Base-by-base conservation (phyloP, 2,329 filamentous ascomycete species). In the Sporothrix dimorphospora region DNA sequence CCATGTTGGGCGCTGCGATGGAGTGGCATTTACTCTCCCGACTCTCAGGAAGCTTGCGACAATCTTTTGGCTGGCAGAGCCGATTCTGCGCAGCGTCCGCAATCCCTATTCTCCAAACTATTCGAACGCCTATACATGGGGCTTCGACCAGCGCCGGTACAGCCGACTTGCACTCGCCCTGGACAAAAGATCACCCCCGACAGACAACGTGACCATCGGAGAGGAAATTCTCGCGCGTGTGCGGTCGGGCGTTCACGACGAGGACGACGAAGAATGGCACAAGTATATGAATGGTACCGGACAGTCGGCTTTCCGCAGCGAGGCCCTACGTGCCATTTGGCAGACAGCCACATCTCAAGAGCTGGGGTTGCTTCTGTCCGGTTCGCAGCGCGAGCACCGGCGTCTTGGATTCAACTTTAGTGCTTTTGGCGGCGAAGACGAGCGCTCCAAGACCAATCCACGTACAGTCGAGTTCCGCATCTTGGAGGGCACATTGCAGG, bases 371-470 rank as follows among this genome's bases (percentile, higher is more conserved):
- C 75, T 83, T 34, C 77, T 83, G 14, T 81, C 81, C 1, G 81
- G 81, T 0, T 72, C 76, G 0, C 76, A 76, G 42, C 77, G 75
- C 45, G 77, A 77, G 70, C 79, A 80, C 74, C 78, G 80, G 0
- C 79, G 81, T 5, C 79, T 83, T 3, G 81, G 82, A 1, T 82
- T 82, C 77, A 83, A 83, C 75, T 83, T 83, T 63, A 81, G 81
- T 72, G 78, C 80, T 0, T 81, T 82, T 59, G 80, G 79, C 1
- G 74, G 77, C 38, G 81, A 82, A 63, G 80, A 81, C 71, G 80
- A 80, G 55, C 76, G 79, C 1, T 78, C 80, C 0, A 70, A 75
- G 6, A 77, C 73, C 14, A 80, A 79, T 34, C 81, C 81, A 0
- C 77, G 79, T 47, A 83, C 81, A 0, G 73, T 83, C 63, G 81